phyloP scores from a whole-genome alignment of 2,329 filamentous ascomycete genomes.

The Phaeoacremonium minimum region DNA sequence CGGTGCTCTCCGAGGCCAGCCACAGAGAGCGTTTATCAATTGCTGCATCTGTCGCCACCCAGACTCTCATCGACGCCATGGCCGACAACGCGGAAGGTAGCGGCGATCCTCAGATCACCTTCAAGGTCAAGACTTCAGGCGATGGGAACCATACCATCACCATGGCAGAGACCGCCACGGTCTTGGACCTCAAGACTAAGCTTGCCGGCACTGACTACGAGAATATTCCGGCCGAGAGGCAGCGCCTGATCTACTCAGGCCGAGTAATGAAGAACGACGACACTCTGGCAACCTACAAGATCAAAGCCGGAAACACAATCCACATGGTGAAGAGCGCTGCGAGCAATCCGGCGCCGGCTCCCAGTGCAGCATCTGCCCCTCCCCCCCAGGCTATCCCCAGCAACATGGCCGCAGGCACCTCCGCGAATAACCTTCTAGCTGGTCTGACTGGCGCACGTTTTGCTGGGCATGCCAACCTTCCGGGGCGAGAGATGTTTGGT shows the following conservation, averaged over 20 bases:
- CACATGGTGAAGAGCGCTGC: slow-evolving; percentile 95
- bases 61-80: slow-evolving; percentile 49
- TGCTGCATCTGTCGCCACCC: no score
- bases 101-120: slow-evolving; percentile 77
- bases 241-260: slow-evolving; percentile 95
- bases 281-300: slow-evolving; percentile 80
- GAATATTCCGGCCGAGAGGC: slow-evolving; percentile 80
- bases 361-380: slow-evolving; percentile 34
- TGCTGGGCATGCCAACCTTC: slow-evolving; percentile 85
- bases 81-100: slow-evolving; percentile 57
- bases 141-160: slow-evolving; percentile 83
- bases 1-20: no score
- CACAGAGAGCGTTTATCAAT: no score
- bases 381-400: slow-evolving; percentile 59
- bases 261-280: slow-evolving; percentile 95
- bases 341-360: slow-evolving; percentile 61
- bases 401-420: slow-evolving; percentile 74
- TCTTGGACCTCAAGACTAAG: slow-evolving; percentile 85
- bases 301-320: slow-evolving; percentile 92
- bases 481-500: slow-evolving; percentile 83
- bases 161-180: slow-evolving; percentile 69
- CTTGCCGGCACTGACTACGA: slow-evolving; percentile 78
- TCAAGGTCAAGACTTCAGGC: slow-evolving; percentile 96
- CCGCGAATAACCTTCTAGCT: slow-evolving; percentile 81
- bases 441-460: slow-evolving; percentile 90